Conservation (phyloP, 2,329 filamentous ascomycete genomes). For the Neopestalotiopsis sp. region DNA sequence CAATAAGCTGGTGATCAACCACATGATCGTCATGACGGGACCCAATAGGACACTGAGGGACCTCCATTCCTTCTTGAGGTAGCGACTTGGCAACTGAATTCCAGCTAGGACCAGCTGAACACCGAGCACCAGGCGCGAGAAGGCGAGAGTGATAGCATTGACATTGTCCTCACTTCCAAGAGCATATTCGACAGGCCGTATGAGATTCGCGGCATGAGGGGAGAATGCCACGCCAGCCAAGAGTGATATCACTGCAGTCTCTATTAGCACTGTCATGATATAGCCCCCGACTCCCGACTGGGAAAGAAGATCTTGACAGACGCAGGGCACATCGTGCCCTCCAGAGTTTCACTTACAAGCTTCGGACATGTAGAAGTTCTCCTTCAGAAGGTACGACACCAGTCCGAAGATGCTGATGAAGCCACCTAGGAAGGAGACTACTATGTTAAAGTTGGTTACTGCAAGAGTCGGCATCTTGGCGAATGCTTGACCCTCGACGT, state of each 20-base stretch:
- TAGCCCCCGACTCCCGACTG: neutral
- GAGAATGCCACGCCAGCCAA: constrained; percentile 80
- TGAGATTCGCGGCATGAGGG: constrained; percentile 76
- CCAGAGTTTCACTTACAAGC: constrained; percentile 65
- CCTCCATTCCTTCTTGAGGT: constrained; percentile 80
- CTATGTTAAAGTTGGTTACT: constrained; percentile 82
- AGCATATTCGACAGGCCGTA: constrained; percentile 79
- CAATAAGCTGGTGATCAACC: constrained; percentile 79
- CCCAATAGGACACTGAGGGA: constrained; percentile 77
- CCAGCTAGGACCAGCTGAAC: constrained; percentile 90
- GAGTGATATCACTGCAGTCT: constrained; percentile 76
- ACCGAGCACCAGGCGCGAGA: constrained; percentile 85
- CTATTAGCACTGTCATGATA: constrained; percentile 1
- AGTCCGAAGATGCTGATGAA: constrained; percentile 91
- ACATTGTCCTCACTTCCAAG: constrained; percentile 60
- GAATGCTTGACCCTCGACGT: constrained; percentile 7
- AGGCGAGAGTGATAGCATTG: constrained; percentile 78
- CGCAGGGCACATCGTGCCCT: neutral
- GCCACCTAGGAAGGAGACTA: constrained; percentile 79
- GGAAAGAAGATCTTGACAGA: neutral
- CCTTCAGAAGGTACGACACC: constrained; percentile 88
- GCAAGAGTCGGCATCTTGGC: constrained; percentile 56
- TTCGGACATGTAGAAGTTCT: constrained; percentile 90
- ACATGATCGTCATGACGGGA: constrained; percentile 87
- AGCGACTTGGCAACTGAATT: constrained; percentile 84